A percentile compares a stretch with the other conserved stretches of the same genome.
Conservation (phyloP, 805 yeast genomes). For the Clavispora vitiphila region DNA sequence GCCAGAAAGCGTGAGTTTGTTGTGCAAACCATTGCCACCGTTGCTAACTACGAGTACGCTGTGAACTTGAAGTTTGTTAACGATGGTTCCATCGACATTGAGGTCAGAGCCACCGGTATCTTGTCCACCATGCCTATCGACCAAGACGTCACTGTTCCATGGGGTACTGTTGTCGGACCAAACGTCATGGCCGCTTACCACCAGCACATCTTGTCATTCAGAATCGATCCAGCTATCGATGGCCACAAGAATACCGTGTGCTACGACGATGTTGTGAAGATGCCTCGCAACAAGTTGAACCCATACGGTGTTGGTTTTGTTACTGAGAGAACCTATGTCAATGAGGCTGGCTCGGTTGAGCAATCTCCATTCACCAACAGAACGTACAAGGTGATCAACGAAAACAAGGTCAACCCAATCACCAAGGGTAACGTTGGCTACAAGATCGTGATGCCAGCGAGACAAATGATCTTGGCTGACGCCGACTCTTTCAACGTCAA, state of each 20-base stretch:
- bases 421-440: slow-evolving; percentile 72
- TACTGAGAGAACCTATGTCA: slow-evolving; percentile 58
- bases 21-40: slow-evolving; percentile 77
- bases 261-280: slow-evolving; percentile 62
- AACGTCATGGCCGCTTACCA: slow-evolving; percentile 81
- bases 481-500: slow-evolving; percentile 57
- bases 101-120: slow-evolving; percentile 83
- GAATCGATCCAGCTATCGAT: slow-evolving; percentile 79
- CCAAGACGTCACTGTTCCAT: slow-evolving; percentile 57
- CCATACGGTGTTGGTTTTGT: slow-evolving; percentile 68
- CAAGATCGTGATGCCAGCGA: slow-evolving; percentile 68
- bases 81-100: slow-evolving; percentile 73
- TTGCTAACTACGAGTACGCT: slow-evolving; percentile 79
- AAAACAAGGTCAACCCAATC: slow-evolving; percentile 62
- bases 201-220: slow-evolving; percentile 73
- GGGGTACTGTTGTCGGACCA: slow-evolving; percentile 76
- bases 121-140: slow-evolving; percentile 81
- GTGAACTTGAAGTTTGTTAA: slow-evolving; percentile 68
- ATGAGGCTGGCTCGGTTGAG: slow-evolving; percentile 66
- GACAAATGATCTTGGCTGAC: slow-evolving; percentile 69
- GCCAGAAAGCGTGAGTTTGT: slow-evolving; percentile 77
- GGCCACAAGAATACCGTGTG: slow-evolving; percentile 74
- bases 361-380: slow-evolving; percentile 75
- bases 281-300: slow-evolving; percentile 52
- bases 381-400: slow-evolving; percentile 71